Base-by-base conservation (phyloP, 192 early-diverging fungal genomes). In the Coemansia sp. region DNA sequence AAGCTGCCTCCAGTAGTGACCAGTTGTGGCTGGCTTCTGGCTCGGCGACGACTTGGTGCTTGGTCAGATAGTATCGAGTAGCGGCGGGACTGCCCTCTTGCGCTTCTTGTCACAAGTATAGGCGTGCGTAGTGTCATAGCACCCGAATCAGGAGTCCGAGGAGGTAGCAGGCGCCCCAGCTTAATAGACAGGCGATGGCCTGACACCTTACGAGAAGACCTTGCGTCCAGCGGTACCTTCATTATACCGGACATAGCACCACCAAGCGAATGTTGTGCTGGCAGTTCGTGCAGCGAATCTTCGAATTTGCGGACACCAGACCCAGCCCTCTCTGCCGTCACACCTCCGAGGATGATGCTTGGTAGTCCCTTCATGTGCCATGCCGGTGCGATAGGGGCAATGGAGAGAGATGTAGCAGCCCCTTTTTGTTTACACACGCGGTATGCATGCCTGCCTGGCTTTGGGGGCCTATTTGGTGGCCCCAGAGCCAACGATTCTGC, bases 131-230 rank as follows among this genome's bases (percentile, higher is more conserved):
- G 56, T 18, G 6, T 34, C 9, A 36, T 16, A 9, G n/a, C 18
- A 13, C 56, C 33, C 16, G 56, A 34, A 20, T 58, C 35, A 37
- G 34, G 56, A 21, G 56, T 37, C 36, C 56, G 31, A 34, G 39
- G 65, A 3, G 72, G 72, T 20, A 74, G 46, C 38, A 74, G 40
- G 11, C 72, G 60, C 23, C 61, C 53, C 5, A 74, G 64, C 24
- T 62, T 56, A 50, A 74, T 74, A 3, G 72, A 74, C 46, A 62
- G 57, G 31, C 66, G 45, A 16, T 59, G 66, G n/a, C 51, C 18
- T 21, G 33, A 34, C 31, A 18, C 28, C 20, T 58, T 58, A 5
- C 58, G 59, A 31, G 13, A 43, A 9, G 57, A 26, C 14, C 37
- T 37, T 23, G 33, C 28, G 10, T 31, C 35, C 14, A 56, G 36